Evolutionary conservation across 108 stramenopile species (phyloP), one percentile per base, ranked within the genome.

Genomic region (Fragilaria radians): DNA sequence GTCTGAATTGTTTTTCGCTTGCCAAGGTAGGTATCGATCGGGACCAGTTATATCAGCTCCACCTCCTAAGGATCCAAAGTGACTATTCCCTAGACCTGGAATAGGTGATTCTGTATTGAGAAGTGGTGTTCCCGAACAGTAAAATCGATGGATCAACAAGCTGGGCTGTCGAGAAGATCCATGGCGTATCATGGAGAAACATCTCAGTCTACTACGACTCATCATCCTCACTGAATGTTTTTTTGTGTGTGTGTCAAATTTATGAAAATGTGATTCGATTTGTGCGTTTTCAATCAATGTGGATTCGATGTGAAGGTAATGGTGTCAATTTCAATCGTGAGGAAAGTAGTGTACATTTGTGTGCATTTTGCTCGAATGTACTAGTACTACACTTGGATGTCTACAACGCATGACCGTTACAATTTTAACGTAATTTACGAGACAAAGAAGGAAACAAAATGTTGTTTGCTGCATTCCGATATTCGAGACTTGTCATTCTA

Each of bases 1-100:
- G 65, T 91, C 90, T 28, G 77, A 59, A 59, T 88, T 84, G 67
- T 85, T 71, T 29, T 67, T 58, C 0, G 90, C 79, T 57, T 91
- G 90, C 90, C 90, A 91, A 0, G 77, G 14, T 45, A 14, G 42
- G 11, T 18, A 11, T 45, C 14, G 11, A 14, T 18, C 42, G 14
- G 42, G 42, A 17, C 11, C 42, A 45, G 42, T 14, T 14, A 14
- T 45, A 14, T 45, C 14, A 17, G 11, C 14, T 14, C 42, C 11
- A 14, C 42, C 18, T 45, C 14, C 18, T 11, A 11, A 17, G 18
- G 14, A 17, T 11, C 42, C 11, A 17, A 45, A 45, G 42, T 45
- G 11, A 45, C 14, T 18, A 45, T 45, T 11, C 14, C 18, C 42
- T 18, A 17, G 11, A 11, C 14, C 18, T 45, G 42, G 11, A 14